phyloP scores from a whole-genome alignment of 148 eudicot species.

The Salicornia ramosissima region DNA sequence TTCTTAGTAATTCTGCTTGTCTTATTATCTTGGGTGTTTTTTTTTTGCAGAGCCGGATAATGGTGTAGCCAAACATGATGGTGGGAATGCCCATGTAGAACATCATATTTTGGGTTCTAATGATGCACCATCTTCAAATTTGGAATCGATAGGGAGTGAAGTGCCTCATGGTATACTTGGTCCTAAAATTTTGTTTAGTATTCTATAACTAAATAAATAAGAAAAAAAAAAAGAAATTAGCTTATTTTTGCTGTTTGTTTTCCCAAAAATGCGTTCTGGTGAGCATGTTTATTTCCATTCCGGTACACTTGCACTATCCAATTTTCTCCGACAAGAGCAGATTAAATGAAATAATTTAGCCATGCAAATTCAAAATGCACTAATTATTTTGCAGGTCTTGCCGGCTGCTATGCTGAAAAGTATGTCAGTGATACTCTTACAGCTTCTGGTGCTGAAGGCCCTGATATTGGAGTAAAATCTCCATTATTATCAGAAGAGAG shows the following conservation, averaged over 20 bases:
- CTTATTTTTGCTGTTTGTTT: background rate
- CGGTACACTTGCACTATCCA: background rate
- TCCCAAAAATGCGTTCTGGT: background rate
- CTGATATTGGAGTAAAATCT: background rate
- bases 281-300: background rate
- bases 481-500: background rate
- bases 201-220: background rate
- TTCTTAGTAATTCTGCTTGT: background rate
- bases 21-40: background rate
- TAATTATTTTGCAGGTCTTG: background rate
- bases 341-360: background rate
- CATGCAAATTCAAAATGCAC: background rate
- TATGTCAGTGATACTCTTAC: background rate
- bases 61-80: constrained; percentile 3
- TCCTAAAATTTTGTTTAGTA: background rate
- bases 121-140: background rate
- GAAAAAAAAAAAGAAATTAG: background rate
- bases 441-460: background rate
- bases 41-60: constrained; percentile 3
- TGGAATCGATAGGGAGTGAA: background rate
- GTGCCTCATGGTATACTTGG: background rate
- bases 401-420: background rate
- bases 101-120: background rate
- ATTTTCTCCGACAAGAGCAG: background rate
- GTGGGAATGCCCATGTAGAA: background rate